phyloP scores from a whole-genome alignment of 1,284 basidiomycete genomes.

The Pyrrhoderma noxium region DNA sequence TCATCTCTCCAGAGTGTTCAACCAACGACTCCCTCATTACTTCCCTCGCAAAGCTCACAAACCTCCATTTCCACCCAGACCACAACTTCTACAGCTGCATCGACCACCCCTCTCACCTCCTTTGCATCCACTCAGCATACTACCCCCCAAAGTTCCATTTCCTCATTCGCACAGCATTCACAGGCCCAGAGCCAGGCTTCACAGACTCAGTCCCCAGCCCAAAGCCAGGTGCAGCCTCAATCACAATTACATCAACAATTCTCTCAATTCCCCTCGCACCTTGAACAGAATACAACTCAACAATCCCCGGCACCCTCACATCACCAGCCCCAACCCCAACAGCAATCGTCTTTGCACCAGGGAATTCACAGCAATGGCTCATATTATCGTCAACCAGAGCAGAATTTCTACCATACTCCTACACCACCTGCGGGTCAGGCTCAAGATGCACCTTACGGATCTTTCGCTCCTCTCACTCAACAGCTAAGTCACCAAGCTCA shows the following conservation, averaged over 20 bases:
- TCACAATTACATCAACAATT: conserved; percentile 43
- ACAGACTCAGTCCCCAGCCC: conserved; percentile 36
- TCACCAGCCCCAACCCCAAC: conserved; percentile 30
- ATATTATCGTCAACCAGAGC: conserved; percentile 62
- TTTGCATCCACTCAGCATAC: conserved; percentile 34
- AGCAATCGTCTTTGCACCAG: conserved; percentile 24
- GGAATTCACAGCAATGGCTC: conserved; percentile 31
- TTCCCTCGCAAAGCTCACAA: conserved; percentile 25
- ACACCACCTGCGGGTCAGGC: conserved; percentile 62
- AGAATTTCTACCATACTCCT: conserved; percentile 66
- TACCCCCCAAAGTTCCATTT: conserved; percentile 19
- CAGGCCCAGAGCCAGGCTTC: conserved; percentile 25
- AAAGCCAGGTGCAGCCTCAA: conserved; percentile 25
- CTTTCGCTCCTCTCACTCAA: conserved; percentile 55
- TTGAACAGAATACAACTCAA: conserved; percentile 33
- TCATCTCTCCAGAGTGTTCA: conserved; percentile 27
- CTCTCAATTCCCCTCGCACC: conserved; percentile 53
- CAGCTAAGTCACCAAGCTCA: conserved; percentile 43
- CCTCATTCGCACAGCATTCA: conserved; percentile 27
- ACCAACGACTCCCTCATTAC: conserved; percentile 36
- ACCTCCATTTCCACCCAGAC: conserved; percentile 13
- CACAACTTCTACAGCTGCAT: conserved; percentile 20
- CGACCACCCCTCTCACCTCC: conserved; percentile 32
- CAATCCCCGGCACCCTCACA: conserved; percentile 34
- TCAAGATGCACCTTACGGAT: conserved; percentile 58